Conservation (phyloP, 352 stramenopile genomes). For the Phytopythium boreale region DNA sequence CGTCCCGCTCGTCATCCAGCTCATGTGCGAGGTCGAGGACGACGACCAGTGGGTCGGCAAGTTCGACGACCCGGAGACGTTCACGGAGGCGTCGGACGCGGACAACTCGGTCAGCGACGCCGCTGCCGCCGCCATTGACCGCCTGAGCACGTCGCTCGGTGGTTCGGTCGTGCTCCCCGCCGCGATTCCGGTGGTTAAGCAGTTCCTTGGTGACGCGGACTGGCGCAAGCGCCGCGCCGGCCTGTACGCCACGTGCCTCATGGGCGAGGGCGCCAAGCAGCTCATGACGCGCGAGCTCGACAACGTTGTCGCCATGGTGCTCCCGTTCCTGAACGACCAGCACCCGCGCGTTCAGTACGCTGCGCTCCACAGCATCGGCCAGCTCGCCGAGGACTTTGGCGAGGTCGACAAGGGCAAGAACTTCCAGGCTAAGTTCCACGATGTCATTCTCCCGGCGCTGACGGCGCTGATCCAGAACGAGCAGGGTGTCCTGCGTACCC, state of each 20-base stretch:
- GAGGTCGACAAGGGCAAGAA: slow-evolving; percentile 86
- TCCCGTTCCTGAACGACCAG: slow-evolving; percentile 65
- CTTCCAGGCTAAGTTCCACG: slow-evolving; percentile 83
- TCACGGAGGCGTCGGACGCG: slow-evolving; percentile 55
- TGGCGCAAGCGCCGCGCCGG: slow-evolving; percentile 78
- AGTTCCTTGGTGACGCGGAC: slow-evolving; percentile 54
- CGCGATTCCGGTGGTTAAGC: slow-evolving; percentile 71
- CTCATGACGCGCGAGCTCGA: slow-evolving; percentile 80
- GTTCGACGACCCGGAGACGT: slow-evolving; percentile 82
- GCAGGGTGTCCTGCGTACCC: slow-evolving; percentile 63
- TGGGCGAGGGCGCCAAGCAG: slow-evolving; percentile 73
- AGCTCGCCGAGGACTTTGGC: slow-evolving; percentile 81
- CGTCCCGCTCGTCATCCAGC: slow-evolving; percentile 70
- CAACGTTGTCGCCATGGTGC: slow-evolving; percentile 65
- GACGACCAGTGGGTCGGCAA: slow-evolving; percentile 63
- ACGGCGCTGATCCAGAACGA: slow-evolving; percentile 65
- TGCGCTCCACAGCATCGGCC: slow-evolving; percentile 77
- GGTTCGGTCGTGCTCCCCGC: slow-evolving; percentile 73
- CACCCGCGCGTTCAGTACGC: slow-evolving; percentile 83
- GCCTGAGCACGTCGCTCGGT: slow-evolving; percentile 65
- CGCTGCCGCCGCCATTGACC: slow-evolving; percentile 72
- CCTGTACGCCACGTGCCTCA: slow-evolving; percentile 73
- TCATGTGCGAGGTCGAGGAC: slow-evolving; percentile 82
- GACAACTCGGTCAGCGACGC: slow-evolving; percentile 72
- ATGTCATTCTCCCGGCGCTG: slow-evolving; percentile 56